A percentile compares a stretch with the other conserved stretches of the same genome.
These are phyloP conservation scores for Arabidopsis hybrid DNA, from an alignment of 441 rosid species.

Conservation along the genomic window DNA sequence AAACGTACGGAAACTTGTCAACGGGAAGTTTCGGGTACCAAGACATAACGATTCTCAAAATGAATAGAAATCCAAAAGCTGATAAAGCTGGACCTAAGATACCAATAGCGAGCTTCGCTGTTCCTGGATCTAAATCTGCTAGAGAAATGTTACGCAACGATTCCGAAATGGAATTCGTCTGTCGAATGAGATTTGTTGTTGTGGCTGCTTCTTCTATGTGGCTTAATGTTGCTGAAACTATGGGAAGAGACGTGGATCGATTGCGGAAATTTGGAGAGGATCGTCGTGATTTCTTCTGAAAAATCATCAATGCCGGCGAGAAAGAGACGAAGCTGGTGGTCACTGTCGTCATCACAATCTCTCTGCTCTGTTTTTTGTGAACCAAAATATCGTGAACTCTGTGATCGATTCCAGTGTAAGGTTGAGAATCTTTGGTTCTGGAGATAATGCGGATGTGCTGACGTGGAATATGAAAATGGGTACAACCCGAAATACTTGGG, in stretches of 20 bases:
- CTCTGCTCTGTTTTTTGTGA: not conserved
- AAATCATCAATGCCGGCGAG: conserved; percentile 28
- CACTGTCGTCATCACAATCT: conserved; percentile 39
- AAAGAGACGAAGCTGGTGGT: conserved; percentile 36
- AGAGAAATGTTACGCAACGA: conserved; percentile 45
- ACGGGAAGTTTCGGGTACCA: conserved; percentile 97
- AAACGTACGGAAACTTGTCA: conserved; percentile 79
- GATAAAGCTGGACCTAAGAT: conserved; percentile 78
- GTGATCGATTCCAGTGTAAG: conserved; percentile 18
- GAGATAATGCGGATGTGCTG: conserved; percentile 15
- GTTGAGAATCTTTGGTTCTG: conserved; percentile 15
- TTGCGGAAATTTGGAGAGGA: not conserved
- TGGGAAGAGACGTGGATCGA: conserved; percentile 10
- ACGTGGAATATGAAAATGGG: conserved; percentile 23
- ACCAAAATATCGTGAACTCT: conserved; percentile 2
- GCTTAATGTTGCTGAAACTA: conserved; percentile 33
- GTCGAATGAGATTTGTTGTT: conserved; percentile 13
- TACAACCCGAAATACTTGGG: too few species aligned
- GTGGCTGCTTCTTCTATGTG: conserved; percentile 25
- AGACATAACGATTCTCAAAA: conserved; percentile 86
- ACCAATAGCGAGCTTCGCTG: conserved; percentile 75
- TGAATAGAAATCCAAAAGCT: conserved; percentile 73
- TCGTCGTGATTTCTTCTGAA: conserved; percentile 37
- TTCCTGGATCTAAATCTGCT: conserved; percentile 79
- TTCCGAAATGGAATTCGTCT: conserved; percentile 25